A percentile compares a stretch with the other conserved stretches of the same genome.
Conservation (phyloP, 805 yeast species). For the Metschnikowia continentalis region DNA sequence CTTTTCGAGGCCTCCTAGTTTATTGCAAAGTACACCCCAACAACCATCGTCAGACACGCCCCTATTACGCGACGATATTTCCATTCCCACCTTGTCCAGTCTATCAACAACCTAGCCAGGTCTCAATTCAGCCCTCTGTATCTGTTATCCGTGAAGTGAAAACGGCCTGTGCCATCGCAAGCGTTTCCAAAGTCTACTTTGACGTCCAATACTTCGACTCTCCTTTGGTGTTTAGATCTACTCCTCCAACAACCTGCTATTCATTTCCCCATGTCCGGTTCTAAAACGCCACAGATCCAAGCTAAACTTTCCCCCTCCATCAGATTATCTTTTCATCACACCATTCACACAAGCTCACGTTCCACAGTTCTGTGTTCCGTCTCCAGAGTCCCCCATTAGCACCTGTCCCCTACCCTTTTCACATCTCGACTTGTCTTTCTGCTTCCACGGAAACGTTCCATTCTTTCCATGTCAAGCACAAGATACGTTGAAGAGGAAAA, state of each 20-base stretch:
- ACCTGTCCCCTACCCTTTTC: neutral
- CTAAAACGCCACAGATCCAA: slow-evolving; percentile 2
- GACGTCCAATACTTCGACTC: neutral
- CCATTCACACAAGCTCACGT: neutral
- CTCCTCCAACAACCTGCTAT: neutral
- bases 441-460: neutral
- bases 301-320: slow-evolving; percentile 2
- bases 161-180: neutral
- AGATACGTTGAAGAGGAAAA: slow-evolving; percentile 1
- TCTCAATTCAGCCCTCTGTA: neutral
- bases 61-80: neutral
- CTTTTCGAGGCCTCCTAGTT: neutral
- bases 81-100: neutral
- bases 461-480: slow-evolving; percentile 5
- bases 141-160: neutral
- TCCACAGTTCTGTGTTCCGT: neutral
- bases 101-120: neutral
- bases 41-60: neutral
- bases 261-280: slow-evolving; percentile 2
- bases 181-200: neutral
- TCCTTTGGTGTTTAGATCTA: neutral
- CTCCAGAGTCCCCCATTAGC: neutral
- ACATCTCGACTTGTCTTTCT: neutral
- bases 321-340: slow-evolving; percentile 2
- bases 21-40: neutral